Evolutionary conservation across 352 stramenopile genomes (phyloP).

Genomic region (Nothophytophthora sp.): DNA sequence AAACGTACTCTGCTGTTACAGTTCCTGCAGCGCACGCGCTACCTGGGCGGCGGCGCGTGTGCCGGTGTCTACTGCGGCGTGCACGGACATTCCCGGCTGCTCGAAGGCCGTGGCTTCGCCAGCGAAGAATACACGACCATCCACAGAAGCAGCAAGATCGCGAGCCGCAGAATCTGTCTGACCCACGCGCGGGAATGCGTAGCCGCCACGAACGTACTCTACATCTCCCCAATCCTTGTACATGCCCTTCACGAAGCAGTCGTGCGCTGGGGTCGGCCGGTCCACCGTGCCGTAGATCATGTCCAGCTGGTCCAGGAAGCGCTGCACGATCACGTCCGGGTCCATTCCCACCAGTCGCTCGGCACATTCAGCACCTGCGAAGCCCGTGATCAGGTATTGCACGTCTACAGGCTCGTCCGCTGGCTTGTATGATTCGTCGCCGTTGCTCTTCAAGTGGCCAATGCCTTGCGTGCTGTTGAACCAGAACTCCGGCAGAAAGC

Average conservation of each 20-base stretch:
- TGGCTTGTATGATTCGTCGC: slow-evolving; percentile 33
- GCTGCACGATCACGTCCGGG: slow-evolving; percentile 53
- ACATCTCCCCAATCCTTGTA: slow-evolving; percentile 84
- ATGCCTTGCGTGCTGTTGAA: slow-evolving; percentile 74
- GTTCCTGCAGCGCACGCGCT: slow-evolving; percentile 32
- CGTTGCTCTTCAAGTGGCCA: slow-evolving; percentile 58
- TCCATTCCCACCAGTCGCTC: slow-evolving; percentile 48
- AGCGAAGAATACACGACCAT: slow-evolving; percentile 77
- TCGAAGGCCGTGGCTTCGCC: slow-evolving; percentile 82
- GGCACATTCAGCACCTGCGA: slow-evolving; percentile 65
- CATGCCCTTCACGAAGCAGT: slow-evolving; percentile 69
- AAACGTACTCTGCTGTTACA: slow-evolving; percentile 3
- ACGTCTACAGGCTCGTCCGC: slow-evolving; percentile 14
- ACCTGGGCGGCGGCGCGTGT: slow-evolving; percentile 66
- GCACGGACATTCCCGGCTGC: slow-evolving; percentile 81
- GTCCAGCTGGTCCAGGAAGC: slow-evolving; percentile 76
- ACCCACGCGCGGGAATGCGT: slow-evolving; percentile 75
- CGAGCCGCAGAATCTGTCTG: slow-evolving; percentile 62
- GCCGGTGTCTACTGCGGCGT: slow-evolving; percentile 81
- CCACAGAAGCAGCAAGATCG: slow-evolving; percentile 60
- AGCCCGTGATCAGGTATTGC: slow-evolving; percentile 79
- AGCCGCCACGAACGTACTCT: slow-evolving; percentile 67
- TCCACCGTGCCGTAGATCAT: slow-evolving; percentile 71
- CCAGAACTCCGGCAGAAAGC: slow-evolving; percentile 86
- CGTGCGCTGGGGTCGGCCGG: slow-evolving; percentile 49